Conservation (phyloP, 805 yeast genomes). For the Ogataea paraovalis region DNA sequence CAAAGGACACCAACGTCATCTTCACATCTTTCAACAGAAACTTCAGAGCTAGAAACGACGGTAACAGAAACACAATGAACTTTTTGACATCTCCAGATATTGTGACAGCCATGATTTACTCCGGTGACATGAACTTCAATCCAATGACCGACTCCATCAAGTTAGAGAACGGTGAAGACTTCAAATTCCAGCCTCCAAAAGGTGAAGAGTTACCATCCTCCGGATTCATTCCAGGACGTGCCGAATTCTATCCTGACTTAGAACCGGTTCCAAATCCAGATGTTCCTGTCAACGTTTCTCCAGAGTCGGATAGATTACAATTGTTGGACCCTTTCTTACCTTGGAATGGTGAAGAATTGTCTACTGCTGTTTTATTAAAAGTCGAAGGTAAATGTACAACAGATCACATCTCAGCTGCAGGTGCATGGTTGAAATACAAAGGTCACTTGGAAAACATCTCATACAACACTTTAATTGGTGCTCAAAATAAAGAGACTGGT, state of each 20-base stretch:
- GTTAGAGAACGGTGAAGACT: constrained; percentile 86
- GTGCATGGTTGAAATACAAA: constrained; percentile 97
- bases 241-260: constrained; percentile 52
- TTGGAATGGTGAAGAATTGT: constrained; percentile 83
- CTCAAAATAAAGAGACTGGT: constrained; percentile 94
- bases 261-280: constrained; percentile 53
- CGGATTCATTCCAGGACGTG: constrained; percentile 86
- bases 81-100: constrained; percentile 96
- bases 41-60: constrained; percentile 96
- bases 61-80: constrained; percentile 96
- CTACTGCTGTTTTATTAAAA: constrained; percentile 72
- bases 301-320: constrained; percentile 88
- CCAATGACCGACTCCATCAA: constrained; percentile 87
- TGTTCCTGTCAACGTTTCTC: constrained; percentile 55
- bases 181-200: constrained; percentile 79
- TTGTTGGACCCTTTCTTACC: constrained; percentile 82
- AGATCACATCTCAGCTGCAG: constrained; percentile 98
- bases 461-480: constrained; percentile 93
- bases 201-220: constrained; percentile 87
- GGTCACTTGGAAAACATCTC: constrained; percentile 96
- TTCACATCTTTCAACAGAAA: constrained; percentile 97
- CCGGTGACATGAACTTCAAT: constrained; percentile 96
- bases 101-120: constrained; percentile 90
- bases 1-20: constrained; percentile 94
- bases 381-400: constrained; percentile 99